phyloP scores from a whole-genome alignment of 305 asterid species.

The Fraxinus sp. region DNA sequence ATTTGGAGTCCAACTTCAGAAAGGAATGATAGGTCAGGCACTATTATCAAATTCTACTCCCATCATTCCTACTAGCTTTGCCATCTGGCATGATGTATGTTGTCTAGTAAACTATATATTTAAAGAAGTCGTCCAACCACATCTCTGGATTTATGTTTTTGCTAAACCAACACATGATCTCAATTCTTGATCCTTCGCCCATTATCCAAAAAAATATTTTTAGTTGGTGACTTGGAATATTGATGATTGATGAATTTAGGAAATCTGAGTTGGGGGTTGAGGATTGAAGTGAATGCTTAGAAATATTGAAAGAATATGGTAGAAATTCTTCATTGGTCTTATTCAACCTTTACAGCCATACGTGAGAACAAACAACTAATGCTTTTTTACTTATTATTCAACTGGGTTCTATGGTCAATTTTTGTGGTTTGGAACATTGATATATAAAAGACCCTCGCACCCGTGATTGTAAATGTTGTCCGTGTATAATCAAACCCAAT shows the following conservation, averaged over 20 bases:
- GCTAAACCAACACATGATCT: background rate
- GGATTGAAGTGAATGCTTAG: constrained; percentile 11
- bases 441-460: background rate
- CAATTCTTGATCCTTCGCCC: background rate
- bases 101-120: background rate
- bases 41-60: background rate
- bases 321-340: background rate
- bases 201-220: background rate
- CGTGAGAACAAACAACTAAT: background rate
- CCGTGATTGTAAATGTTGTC: background rate
- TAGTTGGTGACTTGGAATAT: background rate
- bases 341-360: background rate
- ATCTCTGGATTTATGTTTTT: background rate
- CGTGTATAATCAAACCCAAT: background rate
- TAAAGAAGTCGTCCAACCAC: background rate
- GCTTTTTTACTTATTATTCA: background rate
- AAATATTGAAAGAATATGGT: background rate
- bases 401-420: background rate
- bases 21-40: background rate
- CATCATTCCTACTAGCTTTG: background rate
- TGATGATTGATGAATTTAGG: background rate
- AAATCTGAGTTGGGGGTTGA: background rate
- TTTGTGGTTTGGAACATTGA: background rate
- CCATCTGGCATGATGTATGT: background rate
- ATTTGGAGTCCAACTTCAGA: background rate